Conservation (phyloP, 768 basidiomycete species). For the Suillus luteus region DNA sequence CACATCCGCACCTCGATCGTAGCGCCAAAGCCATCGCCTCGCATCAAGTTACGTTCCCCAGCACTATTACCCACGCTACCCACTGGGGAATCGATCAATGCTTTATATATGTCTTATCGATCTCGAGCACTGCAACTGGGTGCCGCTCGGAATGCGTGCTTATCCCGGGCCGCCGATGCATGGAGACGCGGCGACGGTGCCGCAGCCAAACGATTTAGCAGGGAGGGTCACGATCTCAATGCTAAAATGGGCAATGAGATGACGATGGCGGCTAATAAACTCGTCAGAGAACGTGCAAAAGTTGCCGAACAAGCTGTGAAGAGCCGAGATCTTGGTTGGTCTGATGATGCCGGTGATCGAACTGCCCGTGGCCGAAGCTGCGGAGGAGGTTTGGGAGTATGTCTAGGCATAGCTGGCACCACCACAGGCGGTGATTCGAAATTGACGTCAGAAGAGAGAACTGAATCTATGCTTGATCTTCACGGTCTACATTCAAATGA, state of each 20-base stretch:
- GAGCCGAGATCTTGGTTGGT: conserved; percentile 69
- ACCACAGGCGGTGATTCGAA: conserved; percentile 54
- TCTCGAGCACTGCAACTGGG: conserved; percentile 89
- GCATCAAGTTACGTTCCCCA: conserved; percentile 82
- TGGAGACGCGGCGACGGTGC: conserved; percentile 96
- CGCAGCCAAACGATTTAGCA: conserved; percentile 89
- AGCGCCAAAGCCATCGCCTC: conserved; percentile 79
- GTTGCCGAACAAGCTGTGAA: conserved; percentile 78
- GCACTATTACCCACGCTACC: conserved; percentile 84
- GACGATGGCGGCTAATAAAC: conserved; percentile 76
- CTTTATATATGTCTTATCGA: conserved; percentile 87
- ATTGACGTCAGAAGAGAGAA: conserved; percentile 82
- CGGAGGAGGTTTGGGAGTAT: conserved; percentile 84
- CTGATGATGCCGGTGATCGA: conserved; percentile 83
- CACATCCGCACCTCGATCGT: conserved; percentile 70
- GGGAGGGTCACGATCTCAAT: conserved; percentile 93
- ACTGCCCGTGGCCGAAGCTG: conserved; percentile 68
- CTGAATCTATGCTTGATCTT: conserved; percentile 83
- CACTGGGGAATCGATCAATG: conserved; percentile 80
- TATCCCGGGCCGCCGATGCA: conserved; percentile 93
- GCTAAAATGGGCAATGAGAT: conserved; percentile 89
- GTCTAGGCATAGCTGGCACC: conserved; percentile 79
- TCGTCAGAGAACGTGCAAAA: conserved; percentile 81
- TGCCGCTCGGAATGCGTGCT: conserved; percentile 89
- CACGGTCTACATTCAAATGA: conserved; percentile 95